These are phyloP conservation scores for Parachlorella kessleri DNA, from an alignment of 139 green algal genomes.

Conservation along the genomic window DNA sequence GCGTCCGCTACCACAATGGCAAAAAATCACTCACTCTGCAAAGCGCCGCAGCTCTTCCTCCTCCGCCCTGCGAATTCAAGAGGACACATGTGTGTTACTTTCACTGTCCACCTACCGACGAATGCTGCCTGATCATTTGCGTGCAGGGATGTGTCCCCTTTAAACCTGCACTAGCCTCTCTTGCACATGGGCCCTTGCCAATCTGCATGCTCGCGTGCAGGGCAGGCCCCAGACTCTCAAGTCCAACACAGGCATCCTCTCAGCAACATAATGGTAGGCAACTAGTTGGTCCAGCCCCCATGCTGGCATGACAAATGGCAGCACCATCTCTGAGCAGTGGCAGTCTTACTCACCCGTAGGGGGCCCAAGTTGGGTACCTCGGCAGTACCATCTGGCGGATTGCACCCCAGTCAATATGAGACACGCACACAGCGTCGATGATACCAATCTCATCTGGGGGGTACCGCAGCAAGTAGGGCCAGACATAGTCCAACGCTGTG, in stretches of 20 bases:
- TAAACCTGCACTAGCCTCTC: not conserved
- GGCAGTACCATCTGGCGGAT: not conserved
- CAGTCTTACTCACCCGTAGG: not conserved
- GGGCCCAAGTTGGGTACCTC: constrained; percentile 3
- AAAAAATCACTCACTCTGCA: constrained; percentile 12
- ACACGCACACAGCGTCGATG: constrained; percentile 34
- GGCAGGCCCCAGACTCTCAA: not conserved
- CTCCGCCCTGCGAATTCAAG: not conserved
- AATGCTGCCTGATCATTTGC: too few species aligned
- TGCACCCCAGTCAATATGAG: not conserved
- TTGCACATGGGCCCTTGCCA: not conserved
- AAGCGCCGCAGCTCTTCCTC: constrained; percentile 32
- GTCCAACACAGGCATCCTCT: too few species aligned
- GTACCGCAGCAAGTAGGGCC: constrained; percentile 40
- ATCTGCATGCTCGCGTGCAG: not conserved
- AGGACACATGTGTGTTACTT: too few species aligned
- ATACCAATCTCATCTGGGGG: constrained; percentile 30
- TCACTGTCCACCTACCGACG: too few species aligned
- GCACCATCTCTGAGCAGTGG: not conserved
- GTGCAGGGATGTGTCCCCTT: not conserved
- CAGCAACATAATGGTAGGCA: too few species aligned
- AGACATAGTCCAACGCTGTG: constrained; percentile 40
- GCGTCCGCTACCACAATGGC: not conserved
- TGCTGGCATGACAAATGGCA: not conserved
- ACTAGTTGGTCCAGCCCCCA: too few species aligned